Conservation (phyloP, 2,329 filamentous ascomycete species). For the Colletotrichum tanaceti region DNA sequence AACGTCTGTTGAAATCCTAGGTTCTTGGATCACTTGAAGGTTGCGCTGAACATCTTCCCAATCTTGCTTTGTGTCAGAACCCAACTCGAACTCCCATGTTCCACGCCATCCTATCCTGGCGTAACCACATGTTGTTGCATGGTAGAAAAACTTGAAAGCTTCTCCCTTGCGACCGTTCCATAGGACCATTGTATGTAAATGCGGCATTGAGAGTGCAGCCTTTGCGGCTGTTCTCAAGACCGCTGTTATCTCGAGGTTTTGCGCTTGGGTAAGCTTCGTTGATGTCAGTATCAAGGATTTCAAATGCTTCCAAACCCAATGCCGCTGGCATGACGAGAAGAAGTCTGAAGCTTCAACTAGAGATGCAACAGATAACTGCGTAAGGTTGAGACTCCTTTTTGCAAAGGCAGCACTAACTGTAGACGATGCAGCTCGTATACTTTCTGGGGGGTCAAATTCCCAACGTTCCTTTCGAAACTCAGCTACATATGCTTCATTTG, state of each 20-base stretch:
- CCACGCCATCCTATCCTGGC: conserved; percentile 21
- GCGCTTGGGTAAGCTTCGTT: conserved; percentile 42
- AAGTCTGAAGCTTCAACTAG: conserved; percentile 47
- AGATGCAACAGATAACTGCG: conserved; percentile 48
- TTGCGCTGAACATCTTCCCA: conserved; percentile 21
- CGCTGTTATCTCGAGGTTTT: conserved; percentile 40
- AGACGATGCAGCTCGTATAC: conserved; percentile 2
- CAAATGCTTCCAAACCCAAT: conserved; percentile 47
- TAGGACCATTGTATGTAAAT: conserved; percentile 48
- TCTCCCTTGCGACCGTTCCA: conserved; percentile 48
- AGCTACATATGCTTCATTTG: conserved; percentile 39
- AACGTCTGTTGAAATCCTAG: background rate
- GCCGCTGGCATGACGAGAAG: conserved; percentile 43
- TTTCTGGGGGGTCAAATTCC: no score
- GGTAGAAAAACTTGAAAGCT: conserved; percentile 51
- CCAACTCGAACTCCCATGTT: conserved; percentile 6
- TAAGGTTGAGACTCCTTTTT: conserved; percentile 44
- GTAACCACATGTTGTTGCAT: background rate
- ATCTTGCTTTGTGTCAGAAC: background rate
- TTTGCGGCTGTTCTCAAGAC: conserved; percentile 45
- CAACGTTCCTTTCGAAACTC: background rate
- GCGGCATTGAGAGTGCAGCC: conserved; percentile 47
- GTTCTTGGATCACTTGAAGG: conserved; percentile 4
- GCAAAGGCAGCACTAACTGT: conserved; percentile 43
- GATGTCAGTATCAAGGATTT: conserved; percentile 51